Conservation (phyloP, 192 early-diverging fungal species). For the Entomortierella chlamydospora region DNA sequence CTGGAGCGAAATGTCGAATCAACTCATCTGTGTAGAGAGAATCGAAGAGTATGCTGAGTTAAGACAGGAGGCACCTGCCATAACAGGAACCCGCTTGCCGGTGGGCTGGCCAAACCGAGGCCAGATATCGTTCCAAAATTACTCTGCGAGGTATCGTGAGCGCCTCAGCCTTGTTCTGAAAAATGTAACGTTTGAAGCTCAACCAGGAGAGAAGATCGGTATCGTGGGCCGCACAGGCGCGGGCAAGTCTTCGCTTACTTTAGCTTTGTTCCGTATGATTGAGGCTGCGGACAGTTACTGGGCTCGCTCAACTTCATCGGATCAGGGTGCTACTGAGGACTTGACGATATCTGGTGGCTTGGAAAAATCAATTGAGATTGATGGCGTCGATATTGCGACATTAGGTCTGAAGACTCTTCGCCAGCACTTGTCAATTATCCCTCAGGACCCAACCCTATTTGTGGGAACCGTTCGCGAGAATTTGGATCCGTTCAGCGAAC, state of each 20-base stretch:
- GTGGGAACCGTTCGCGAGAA: constrained; percentile 67
- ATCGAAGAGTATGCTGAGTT: constrained; percentile 81
- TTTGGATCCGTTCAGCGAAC: constrained; percentile 63
- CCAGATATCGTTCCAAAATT: constrained; percentile 28
- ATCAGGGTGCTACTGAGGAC: background rate
- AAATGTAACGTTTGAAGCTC: constrained; percentile 60
- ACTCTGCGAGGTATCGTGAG: constrained; percentile 39
- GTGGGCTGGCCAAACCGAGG: constrained; percentile 49
- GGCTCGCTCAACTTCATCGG: background rate
- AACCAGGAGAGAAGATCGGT: constrained; percentile 40
- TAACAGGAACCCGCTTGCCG: constrained; percentile 58
- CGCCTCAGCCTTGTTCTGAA: constrained; percentile 48
- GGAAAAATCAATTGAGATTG: constrained; percentile 73
- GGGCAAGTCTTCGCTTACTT: constrained; percentile 63
- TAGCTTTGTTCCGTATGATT: constrained; percentile 61
- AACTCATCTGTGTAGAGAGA: constrained; percentile 85
- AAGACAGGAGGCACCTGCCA: constrained; percentile 75
- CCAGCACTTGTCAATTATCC: constrained; percentile 79
- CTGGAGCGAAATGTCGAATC: constrained; percentile 81
- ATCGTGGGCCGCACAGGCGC: constrained; percentile 59
- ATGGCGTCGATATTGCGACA: constrained; percentile 48
- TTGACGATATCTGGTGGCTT: background rate
- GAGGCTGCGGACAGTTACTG: constrained; percentile 55
- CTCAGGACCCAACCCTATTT: constrained; percentile 81
- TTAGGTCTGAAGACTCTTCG: constrained; percentile 71